A percentile compares a stretch with the other conserved stretches of the same genome.
phyloP scores from a whole-genome alignment of 495 filamentous ascomycete species.

The Darksidea phi region DNA sequence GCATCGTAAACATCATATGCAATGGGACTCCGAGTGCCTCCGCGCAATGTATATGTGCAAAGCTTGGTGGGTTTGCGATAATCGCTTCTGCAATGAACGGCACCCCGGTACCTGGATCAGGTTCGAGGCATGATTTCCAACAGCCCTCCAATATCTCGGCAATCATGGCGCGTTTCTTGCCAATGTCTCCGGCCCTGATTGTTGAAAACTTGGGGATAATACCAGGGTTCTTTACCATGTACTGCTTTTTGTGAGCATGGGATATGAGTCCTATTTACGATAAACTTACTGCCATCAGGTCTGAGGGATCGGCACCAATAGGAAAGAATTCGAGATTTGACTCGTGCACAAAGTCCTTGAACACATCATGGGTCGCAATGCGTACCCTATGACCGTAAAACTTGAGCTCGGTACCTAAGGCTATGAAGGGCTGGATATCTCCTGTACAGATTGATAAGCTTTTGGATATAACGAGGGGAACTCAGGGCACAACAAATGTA shows the following conservation, averaged over 20 bases:
- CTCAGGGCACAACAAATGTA: too few relatives aligned
- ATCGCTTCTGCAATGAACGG: constrained; percentile 59
- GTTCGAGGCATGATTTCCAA: constrained; percentile 74
- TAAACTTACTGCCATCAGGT: constrained; percentile 90
- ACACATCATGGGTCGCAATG: constrained; percentile 72
- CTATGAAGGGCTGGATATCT: constrained; percentile 73
- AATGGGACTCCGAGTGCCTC: constrained; percentile 89
- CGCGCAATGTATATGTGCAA: constrained; percentile 95
- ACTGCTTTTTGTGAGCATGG: too few relatives aligned
- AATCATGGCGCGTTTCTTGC: constrained; percentile 73
- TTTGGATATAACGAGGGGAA: too few relatives aligned
- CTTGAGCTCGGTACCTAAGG: constrained; percentile 62
- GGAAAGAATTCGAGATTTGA: constrained; percentile 87
- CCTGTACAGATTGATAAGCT: too few relatives aligned
- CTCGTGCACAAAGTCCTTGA: constrained; percentile 76
- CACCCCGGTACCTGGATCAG: constrained; percentile 40
- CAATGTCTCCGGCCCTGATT: constrained; percentile 53
- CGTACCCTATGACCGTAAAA: constrained; percentile 71
- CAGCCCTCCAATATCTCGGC: constrained; percentile 78
- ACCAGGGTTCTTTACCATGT: constrained; percentile 94
- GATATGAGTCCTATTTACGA: too few relatives aligned
- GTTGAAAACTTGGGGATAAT: constrained; percentile 86
- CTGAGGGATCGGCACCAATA: constrained; percentile 85
- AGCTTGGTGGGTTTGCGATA: constrained; percentile 88
- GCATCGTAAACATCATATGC: constrained; percentile 96